phyloP scores from a whole-genome alignment of 192 early-diverging fungal genomes.

The Mortierella alpina region DNA sequence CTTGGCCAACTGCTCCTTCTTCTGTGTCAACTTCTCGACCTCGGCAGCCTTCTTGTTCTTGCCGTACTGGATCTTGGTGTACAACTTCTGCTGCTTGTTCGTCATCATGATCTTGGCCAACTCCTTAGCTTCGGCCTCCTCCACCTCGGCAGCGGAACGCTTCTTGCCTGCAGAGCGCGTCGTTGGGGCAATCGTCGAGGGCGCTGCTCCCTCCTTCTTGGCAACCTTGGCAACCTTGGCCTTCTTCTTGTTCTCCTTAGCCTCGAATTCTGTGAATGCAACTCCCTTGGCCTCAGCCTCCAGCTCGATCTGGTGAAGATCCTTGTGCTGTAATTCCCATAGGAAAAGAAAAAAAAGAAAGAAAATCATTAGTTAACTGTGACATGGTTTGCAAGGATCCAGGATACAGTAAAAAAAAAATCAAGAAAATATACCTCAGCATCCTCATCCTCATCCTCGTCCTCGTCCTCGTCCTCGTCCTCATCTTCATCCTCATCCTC shows the following conservation, averaged over 20 bases:
- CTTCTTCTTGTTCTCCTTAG: conserved; percentile 59
- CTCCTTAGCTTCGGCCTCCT: conserved; percentile 75
- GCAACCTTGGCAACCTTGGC: conserved; percentile 31
- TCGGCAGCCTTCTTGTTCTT: conserved; percentile 77
- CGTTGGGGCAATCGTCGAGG: conserved; percentile 3
- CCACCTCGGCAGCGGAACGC: conserved; percentile 65
- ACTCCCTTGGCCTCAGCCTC: conserved; percentile 77
- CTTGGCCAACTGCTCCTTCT: conserved; percentile 54
- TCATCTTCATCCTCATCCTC: conserved; percentile 39
- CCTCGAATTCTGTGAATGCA: conserved; percentile 72
- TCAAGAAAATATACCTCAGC: conserved; percentile 27
- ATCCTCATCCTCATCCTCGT: conserved; percentile 34
- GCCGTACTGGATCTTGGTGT: conserved; percentile 81
- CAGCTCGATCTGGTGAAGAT: conserved; percentile 69
- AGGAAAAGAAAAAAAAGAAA: conserved; percentile 3
- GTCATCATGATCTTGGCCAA: conserved; percentile 89
- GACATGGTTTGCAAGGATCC: neutral
- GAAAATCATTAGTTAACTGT: conserved; percentile 7
- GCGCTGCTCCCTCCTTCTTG: neutral
- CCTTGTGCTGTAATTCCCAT: conserved; percentile 33
- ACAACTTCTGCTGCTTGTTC: conserved; percentile 83
- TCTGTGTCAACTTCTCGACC: conserved; percentile 59
- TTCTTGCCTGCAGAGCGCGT: conserved; percentile 58
- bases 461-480: conserved; percentile 49
- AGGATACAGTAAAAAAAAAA: neutral